Evolutionary conservation across 106 monocot genomes (phyloP), one percentile per base, ranked within the genome.

Genomic region (Agapanthus africanus): DNA sequence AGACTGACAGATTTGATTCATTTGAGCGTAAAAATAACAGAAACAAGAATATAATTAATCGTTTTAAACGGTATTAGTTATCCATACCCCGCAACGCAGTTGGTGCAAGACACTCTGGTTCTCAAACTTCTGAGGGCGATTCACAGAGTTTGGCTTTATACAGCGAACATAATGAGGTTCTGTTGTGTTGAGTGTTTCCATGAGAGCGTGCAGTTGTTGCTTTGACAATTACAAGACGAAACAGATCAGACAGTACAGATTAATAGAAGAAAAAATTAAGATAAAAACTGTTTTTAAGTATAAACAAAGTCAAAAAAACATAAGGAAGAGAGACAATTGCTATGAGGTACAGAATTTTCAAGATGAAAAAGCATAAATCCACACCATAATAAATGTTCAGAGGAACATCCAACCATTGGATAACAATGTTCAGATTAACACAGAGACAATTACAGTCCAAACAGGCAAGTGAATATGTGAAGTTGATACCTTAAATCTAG

Each of bases 121-220:
- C 79, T 97, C 91, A 77, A 92, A 97, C 49, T 84, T 87, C 54
- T 97, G 97, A 54, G 97, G 88, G 10, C 81, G 79, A 57, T 84
- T 97, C 67, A 80, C 65, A 49, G 91, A 89, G 60, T 97, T 97
- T 34, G 97, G 97, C 77, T 97, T 97, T 63, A 97, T 82, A 81
- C 97, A 97, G 41, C 97, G 88, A 75, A 97, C 75, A 71, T 97
- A 97, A 72, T 97, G 97, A 75, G 97, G 97, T 46, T 89, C 92
- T 40, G 97, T 92, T 46, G 89, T 79, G 59, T 76, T 92, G 10
- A 97, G 89, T 54, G 89, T 97, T 59, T 90, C 97, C 97, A 97
- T 97, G 35, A 97, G 92, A 11, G 87, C 78, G 79, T 92, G 97
- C 28, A 97, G 82, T 89, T 97, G 97, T 89, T 87, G 97, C 97